phyloP scores from a whole-genome alignment of 441 rosid species.

The Melastoma candidum region DNA sequence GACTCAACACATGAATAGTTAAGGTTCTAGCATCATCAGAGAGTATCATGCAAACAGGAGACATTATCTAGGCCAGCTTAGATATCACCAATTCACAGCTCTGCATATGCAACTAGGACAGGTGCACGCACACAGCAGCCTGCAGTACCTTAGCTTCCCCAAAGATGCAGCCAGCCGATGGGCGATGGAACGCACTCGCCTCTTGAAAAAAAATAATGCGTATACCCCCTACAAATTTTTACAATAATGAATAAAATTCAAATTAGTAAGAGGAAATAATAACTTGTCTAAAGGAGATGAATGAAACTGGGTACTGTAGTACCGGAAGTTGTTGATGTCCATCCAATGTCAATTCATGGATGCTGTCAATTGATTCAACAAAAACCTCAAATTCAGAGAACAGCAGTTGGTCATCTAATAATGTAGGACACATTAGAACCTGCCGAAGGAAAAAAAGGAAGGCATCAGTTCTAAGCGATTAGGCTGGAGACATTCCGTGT shows the following conservation, averaged over 20 bases:
- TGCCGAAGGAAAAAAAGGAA: slow-evolving; percentile 22
- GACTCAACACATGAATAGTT: too few species aligned
- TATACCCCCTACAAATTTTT: slow-evolving; percentile 63
- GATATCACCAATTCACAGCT: too few species aligned
- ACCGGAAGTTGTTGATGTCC: slow-evolving; percentile 95
- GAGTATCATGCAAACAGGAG: too few species aligned
- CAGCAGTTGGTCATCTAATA: slow-evolving; percentile 77
- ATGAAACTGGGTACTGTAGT: slow-evolving; percentile 18
- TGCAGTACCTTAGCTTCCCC: slow-evolving; percentile 79
- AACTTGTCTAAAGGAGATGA: slow-evolving; percentile 5
- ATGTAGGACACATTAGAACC: slow-evolving; percentile 94
- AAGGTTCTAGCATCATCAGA: too few species aligned
- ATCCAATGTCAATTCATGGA: slow-evolving; percentile 94
- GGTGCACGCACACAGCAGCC: too few species aligned
- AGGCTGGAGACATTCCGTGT: not conserved
- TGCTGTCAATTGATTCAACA: slow-evolving; percentile 78
- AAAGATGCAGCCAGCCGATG: slow-evolving; percentile 79
- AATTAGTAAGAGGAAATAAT: slow-evolving; percentile 7
- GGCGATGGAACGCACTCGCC: slow-evolving; percentile 88
- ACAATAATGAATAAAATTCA: slow-evolving; percentile 13
- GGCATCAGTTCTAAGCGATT: slow-evolving; percentile 6
- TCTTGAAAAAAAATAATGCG: slow-evolving; percentile 82
- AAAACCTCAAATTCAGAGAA: slow-evolving; percentile 77
- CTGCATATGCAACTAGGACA: too few species aligned
- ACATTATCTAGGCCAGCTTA: too few species aligned